Base-by-base conservation (phyloP, 495 filamentous ascomycete species). In the Zalerion maritima region DNA sequence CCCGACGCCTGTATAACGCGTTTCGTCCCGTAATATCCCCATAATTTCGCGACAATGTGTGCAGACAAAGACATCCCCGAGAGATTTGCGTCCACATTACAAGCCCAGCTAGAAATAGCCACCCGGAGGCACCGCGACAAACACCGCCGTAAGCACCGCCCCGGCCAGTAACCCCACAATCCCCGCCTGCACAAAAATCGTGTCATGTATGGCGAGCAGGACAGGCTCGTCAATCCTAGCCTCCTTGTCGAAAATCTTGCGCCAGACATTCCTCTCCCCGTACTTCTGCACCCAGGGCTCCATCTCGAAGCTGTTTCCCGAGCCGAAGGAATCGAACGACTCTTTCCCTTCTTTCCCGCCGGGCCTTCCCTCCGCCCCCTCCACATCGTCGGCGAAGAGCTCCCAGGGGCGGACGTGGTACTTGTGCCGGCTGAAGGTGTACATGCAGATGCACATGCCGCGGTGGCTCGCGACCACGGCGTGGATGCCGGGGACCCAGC, bases 321-420 rank as follows among this genome's bases (percentile, higher is more conserved):
- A 52, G 14, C 49, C 53, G 14, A 72, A 36, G 8, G 44, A 57
- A 21, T 71, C 34, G 2, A 28, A 18, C n/a, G 41, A 39, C 6
- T 50, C 47, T 29, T 45, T 47, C 32, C 36, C 41, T 26, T 18
- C 23, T 42, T 28, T 34, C 33, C 12, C 30, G 21, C 15, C 22
- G n/a, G n/a, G n/a, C n/a, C n/a, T n/a, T n/a, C 61, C 41, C 12
- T 51, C 43, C 5, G 35, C 19, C 18, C 18, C 13, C 24, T 36
- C 34, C 24, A 28, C 54, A 21, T 53, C 55, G 10, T 44, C 42
- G 16, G 13, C 17, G 43, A 71, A 71, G 10, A 73, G 49, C 45
- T 81, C 77, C 78, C 78, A 83, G 0, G 77, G 75, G 6, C 70
- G 64, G 1, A 80, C 48, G 43, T 79, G 73, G 11, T 73, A 64